Base-by-base conservation (phyloP, 2,329 filamentous ascomycete species). In the Epichloe hybrida region DNA sequence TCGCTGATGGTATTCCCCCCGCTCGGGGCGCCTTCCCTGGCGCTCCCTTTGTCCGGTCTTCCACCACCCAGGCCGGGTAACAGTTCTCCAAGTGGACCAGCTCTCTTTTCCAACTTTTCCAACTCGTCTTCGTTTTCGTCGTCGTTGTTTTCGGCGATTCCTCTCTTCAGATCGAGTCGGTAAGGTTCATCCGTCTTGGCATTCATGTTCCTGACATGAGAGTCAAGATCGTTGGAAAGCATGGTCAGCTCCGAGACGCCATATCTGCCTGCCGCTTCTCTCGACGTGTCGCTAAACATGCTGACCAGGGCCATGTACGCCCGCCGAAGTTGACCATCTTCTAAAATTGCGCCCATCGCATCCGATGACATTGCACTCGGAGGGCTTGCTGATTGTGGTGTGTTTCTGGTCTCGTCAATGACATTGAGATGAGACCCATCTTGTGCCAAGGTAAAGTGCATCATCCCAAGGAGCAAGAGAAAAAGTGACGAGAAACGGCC, bases 261-360 rank as follows among this genome's bases (percentile, higher is more conserved):
- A 34, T 53, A 55, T 21, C 37, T 42, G 1, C 40, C 41, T 5
- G 55, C 53, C 1, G 52, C 50, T 27, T 49, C 38, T 31, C 55
- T 45, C n/a, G 55, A 53, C 4, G 52, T 53, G 40, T 55, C 52
- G 35, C 50, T 53, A 35, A 50, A 50, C 53, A 55, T 50, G 50
- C 53, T 51, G 9, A 56, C 39, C 15, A 56, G 46, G 13, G 53
- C 52, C 50, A 54, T 39, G 46, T 56, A 56, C 4, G 53, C 51
- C 13, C 46, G 48, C 15, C 55, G 53, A 13, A 56, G 41, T 17
- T 55, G 55, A 27, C 8, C 31, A 15, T 50, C 49, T 4, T 15
- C 43, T 21, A 41, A 2, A 23, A 50, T 47, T 3, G 49, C 43
- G 11, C 37, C 11, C 4, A 46, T n/a, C 13, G 49, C 39, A 21